These are phyloP conservation scores for Teunomyces atbi DNA, from an alignment of 805 yeast genomes.

Conservation along the genomic window DNA sequence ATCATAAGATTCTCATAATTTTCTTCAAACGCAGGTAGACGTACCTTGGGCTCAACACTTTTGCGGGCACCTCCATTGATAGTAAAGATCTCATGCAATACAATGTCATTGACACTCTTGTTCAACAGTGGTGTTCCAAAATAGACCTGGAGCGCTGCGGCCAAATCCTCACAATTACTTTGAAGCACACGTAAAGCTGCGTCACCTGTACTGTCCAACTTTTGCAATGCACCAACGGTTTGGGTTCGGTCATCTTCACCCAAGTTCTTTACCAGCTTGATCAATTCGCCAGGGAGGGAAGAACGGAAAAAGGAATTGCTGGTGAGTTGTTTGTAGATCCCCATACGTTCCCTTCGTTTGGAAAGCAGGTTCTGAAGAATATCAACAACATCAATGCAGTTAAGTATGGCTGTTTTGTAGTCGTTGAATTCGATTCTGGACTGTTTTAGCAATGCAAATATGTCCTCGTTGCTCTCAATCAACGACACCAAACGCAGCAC, in stretches of 20 bases:
- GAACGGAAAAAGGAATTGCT: conserved; percentile 3
- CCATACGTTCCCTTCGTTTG: conserved; percentile 13
- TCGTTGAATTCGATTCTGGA: conserved; percentile 19
- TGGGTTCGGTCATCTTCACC: not conserved
- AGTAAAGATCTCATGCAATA: conserved; percentile 34
- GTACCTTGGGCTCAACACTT: not conserved
- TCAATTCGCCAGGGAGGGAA: not conserved
- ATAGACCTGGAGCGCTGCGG: conserved; percentile 4
- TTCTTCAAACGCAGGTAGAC: conserved; percentile 27
- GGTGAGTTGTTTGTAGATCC: conserved; percentile 23
- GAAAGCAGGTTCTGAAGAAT: conserved; percentile 12
- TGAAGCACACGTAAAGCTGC: not conserved
- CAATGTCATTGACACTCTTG: conserved; percentile 22
- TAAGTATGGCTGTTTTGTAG: conserved; percentile 26
- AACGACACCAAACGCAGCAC: not conserved
- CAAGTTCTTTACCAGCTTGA: not conserved
- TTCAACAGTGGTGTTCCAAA: conserved; percentile 16
- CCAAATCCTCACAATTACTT: not conserved
- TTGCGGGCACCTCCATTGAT: conserved; percentile 22
- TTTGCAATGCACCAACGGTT: not conserved
- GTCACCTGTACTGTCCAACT: not conserved
- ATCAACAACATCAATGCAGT: conserved; percentile 23
- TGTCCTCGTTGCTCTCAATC: conserved; percentile 5
- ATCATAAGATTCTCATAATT: conserved; percentile 39
- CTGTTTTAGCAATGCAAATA: conserved; percentile 15